Base-by-base conservation (phyloP, 108 stramenopile species). In the Stephanodiscus triporus region DNA sequence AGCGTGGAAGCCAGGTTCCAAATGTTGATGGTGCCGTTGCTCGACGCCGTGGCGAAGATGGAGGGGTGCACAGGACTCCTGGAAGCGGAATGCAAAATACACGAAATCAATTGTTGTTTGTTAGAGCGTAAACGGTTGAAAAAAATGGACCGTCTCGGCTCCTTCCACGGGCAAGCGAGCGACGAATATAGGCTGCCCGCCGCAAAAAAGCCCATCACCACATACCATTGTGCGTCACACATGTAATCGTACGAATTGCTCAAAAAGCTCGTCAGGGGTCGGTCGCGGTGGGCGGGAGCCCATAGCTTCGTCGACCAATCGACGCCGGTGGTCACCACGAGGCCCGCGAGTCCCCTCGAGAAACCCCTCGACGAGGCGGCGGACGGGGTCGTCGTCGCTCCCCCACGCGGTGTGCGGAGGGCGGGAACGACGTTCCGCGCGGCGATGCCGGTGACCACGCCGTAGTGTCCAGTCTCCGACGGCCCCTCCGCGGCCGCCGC, bases 221-320 rank as follows among this genome's bases (percentile, higher is more conserved):
- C 79, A 70, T 72, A 86, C 93, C 96, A 96, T 85, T 93, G 90
- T 10, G 86, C 92, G 72, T 93, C 96, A 58, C 89, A 87, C 91
- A 96, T 91, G 81, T 93, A 93, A 77, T 96, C 96, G 45, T 92
- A 95, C 14, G 91, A 91, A 66, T 89, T 84, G 71, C 88, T 93
- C 51, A 92, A 85, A 36, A 88, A 79, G 67, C 86, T 92, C 75
- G 90, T 53, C 34, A 95, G 40, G 6, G 94, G 87, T 43, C 56
- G 80, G 55, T 95, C 89, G 20, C 72, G 78, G 66, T 92, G 90
- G 6, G 91, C 90, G 0, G 93, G 93, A 32, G 91, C 88, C 93
- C 93, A 96, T 26, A 96, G 66, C 70, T 96, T 95, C 49, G 89
- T 87, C 4, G 91, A 91, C 96, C 96, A 96, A 72, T 96, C 96